Percentiles rank a stretch among this genome's conserved stretches.
Conservation (phyloP, 2,329 filamentous ascomycete genomes). For the Coniochaeta ligniaria region DNA sequence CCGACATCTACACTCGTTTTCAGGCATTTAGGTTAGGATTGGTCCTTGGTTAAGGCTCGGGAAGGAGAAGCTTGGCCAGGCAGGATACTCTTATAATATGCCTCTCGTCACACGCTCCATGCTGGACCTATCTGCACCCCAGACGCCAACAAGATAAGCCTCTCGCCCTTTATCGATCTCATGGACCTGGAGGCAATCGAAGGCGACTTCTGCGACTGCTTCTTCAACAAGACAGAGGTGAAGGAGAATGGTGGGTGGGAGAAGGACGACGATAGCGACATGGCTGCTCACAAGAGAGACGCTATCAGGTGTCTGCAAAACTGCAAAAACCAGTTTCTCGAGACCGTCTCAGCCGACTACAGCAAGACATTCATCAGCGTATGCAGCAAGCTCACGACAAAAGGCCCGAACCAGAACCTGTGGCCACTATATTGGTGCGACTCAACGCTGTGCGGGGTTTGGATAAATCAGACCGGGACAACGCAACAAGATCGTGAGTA, state of each 20-base stretch:
- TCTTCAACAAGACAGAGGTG: slow-evolving; percentile 2
- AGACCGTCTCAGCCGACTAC: slow-evolving; percentile 17
- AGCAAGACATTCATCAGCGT: slow-evolving; percentile 20
- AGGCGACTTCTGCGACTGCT: not conserved
- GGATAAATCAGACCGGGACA: slow-evolving; percentile 18
- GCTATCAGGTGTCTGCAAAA: slow-evolving; percentile 24
- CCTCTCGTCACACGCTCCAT: slow-evolving; percentile 6
- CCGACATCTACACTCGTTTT: slow-evolving; percentile 1
- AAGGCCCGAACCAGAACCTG: slow-evolving; percentile 22
- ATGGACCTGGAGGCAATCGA: slow-evolving; percentile 3
- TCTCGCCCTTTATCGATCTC: not conserved
- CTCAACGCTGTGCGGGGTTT: slow-evolving; percentile 40
- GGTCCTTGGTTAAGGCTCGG: not conserved
- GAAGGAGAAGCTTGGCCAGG: not conserved
- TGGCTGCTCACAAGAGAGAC: slow-evolving; percentile 18
- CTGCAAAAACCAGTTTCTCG: slow-evolving; percentile 26
- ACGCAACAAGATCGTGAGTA: slow-evolving; percentile 38
- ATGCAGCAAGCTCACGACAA: slow-evolving; percentile 22
- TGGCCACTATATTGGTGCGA: slow-evolving; percentile 46
- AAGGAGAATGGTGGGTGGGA: slow-evolving; percentile 1
- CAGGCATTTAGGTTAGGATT: not conserved
- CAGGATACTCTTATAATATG: slow-evolving; percentile 7
- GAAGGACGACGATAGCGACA: not conserved
- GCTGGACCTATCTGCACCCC: not conserved
- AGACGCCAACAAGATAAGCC: not conserved